Base-by-base conservation (phyloP, 352 stramenopile genomes). In the Thraustochytrium sp. region DNA sequence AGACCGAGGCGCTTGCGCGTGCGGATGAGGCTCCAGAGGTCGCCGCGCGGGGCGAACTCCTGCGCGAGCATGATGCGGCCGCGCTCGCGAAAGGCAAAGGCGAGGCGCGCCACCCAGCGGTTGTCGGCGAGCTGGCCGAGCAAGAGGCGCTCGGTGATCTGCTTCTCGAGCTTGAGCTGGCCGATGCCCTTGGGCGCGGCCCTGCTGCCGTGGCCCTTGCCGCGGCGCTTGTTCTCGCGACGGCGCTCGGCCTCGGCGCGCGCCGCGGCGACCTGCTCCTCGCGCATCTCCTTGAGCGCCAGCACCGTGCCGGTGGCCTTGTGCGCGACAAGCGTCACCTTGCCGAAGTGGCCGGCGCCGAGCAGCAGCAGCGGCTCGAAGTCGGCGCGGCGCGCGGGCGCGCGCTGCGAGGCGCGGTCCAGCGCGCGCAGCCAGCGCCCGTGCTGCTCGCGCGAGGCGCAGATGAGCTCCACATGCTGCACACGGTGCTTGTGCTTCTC, bases 251-350 rank as follows among this genome's bases (percentile, higher is more conserved):
- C 59, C 40, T 72, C 59, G 38, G 26, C 44, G 51, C 51, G 40
- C 21, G 56, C 40, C 3, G 55, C n/a, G 44, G 38, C 55, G 36
- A 44, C 37, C 48, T 77, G 16, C 31, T 76, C 42, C 75, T 75
- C 51, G 13, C 38, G 75, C 55, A 85, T 59, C 40, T 76, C 75
- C 61, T 85, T 85, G 36, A 85, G 48, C 38, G 82, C 82, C 9
- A 77, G 56, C 16, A 85, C 23, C 16, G 75, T 48, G 18, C 46
- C 76, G 5, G 68, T 63, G 36, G 49, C 49, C 44, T 61, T 73
- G 34, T 85, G 48, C 16, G 36, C 21, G 42, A 77, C 82, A 5
- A 85, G 82, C n/a, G 44, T 51, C 8, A 85, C 75, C 42, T 82
- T 76, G 34, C 82, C 82, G 46, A 80, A 85, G 3, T 59, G 51